phyloP scores from a whole-genome alignment of 2,329 filamentous ascomycete genomes.

The Alternaria consortialis region DNA sequence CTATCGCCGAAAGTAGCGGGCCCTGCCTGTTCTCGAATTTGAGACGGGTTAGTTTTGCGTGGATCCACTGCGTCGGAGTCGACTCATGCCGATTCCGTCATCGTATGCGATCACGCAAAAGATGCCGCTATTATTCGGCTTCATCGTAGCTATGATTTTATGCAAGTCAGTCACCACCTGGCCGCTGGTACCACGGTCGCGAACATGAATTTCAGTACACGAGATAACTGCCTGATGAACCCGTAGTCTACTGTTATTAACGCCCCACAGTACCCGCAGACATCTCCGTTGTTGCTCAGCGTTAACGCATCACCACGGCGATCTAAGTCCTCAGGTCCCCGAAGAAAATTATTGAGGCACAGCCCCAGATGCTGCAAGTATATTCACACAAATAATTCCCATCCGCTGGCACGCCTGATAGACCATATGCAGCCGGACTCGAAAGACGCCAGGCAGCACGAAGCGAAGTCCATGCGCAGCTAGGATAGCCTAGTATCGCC shows the following conservation, averaged over 20 bases:
- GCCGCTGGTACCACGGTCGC: background rate
- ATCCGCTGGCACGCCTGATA: constrained; percentile 4
- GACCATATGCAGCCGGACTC: background rate
- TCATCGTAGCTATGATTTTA: constrained; percentile 1
- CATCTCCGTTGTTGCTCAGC: background rate
- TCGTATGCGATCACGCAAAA: background rate
- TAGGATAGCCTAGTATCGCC: background rate
- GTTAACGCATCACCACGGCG: constrained; percentile 4
- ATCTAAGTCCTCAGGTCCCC: background rate
- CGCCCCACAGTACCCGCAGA: background rate
- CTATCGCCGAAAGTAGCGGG: background rate
- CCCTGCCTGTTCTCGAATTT: background rate
- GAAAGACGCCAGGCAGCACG: background rate
- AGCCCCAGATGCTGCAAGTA: background rate
- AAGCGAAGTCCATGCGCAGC: constrained; percentile 7
- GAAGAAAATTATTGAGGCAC: background rate
- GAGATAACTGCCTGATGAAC: background rate
- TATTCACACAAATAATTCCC: background rate
- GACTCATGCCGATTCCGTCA: background rate
- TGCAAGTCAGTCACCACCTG: constrained; percentile 3
- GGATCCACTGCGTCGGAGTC: constrained; percentile 5
- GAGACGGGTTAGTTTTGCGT: constrained; percentile 6
- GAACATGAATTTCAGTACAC: background rate
- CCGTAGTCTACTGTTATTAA: background rate
- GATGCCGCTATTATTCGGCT: background rate